Evolutionary conservation across 441 rosid genomes (phyloP).

Genomic region (Mallotus japonicus): DNA sequence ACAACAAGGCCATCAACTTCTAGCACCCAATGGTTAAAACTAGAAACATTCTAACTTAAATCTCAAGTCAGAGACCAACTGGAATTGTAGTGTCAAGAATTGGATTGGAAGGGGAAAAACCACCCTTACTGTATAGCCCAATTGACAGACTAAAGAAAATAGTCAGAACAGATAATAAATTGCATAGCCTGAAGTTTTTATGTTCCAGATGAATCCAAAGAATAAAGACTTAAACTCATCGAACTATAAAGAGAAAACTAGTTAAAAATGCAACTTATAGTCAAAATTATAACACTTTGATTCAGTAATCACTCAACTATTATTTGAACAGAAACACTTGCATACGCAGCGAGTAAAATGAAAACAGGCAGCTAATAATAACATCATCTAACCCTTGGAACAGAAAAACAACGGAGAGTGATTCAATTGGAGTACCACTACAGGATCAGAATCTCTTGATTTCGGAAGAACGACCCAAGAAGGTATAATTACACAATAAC

Average conservation of each 20-base stretch:
- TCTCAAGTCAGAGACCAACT: background rate
- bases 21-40: background rate
- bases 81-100: background rate
- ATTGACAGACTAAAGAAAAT: background rate
- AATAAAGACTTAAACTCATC: background rate
- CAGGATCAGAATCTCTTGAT: conserved; percentile 91
- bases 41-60: background rate
- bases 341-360: background rate
- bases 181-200: background rate
- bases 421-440: conserved; percentile 70
- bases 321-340: background rate
- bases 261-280: background rate
- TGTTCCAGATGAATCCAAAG: background rate
- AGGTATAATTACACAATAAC: conserved; percentile 89
- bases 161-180: background rate
- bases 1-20: background rate
- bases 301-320: background rate
- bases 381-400: conserved; percentile 34
- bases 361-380: conserved; percentile 10
- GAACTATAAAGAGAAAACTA: background rate
- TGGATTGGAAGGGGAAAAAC: background rate
- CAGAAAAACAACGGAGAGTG: conserved; percentile 30
- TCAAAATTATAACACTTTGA: background rate
- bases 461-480: conserved; percentile 89
- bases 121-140: background rate